A percentile compares a stretch with the other conserved stretches of the same genome.
Conservation (phyloP, 352 stramenopile species). For the Pythium phragmitis region DNA sequence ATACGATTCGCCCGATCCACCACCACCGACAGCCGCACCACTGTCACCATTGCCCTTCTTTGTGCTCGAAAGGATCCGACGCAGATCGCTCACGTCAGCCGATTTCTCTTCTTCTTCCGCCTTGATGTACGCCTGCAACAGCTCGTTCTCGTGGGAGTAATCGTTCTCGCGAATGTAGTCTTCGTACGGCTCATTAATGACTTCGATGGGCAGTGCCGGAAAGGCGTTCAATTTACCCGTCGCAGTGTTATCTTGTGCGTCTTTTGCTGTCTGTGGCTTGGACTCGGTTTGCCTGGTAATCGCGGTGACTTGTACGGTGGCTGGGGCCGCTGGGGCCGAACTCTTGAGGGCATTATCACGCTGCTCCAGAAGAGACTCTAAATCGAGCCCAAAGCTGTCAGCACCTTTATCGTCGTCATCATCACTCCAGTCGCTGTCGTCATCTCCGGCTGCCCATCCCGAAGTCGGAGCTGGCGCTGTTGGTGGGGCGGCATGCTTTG, state of each 20-base stretch:
- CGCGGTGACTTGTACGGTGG: background rate
- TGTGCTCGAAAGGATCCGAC: constrained; percentile 48
- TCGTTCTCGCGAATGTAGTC: constrained; percentile 61
- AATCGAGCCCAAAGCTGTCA: constrained; percentile 33
- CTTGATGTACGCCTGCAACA: constrained; percentile 80
- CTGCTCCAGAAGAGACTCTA: constrained; percentile 68
- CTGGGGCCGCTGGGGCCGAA: constrained; percentile 2
- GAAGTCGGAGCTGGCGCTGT: background rate
- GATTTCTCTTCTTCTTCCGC: constrained; percentile 81
- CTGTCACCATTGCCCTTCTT: constrained; percentile 43
- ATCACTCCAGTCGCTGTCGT: constrained; percentile 78
- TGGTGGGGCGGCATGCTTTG: background rate
- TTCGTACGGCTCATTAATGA: constrained; percentile 77
- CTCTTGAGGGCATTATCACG: constrained; percentile 65
- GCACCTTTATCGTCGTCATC: constrained; percentile 39
- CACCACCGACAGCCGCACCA: constrained; percentile 16
- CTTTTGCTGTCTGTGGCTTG: constrained; percentile 6
- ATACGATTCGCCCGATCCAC: constrained; percentile 61
- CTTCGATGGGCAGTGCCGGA: constrained; percentile 59
- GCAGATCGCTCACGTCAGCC: constrained; percentile 54
- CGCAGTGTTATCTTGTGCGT: background rate
- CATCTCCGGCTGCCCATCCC: constrained; percentile 31
- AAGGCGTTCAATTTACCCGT: constrained; percentile 37
- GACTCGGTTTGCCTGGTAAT: background rate
- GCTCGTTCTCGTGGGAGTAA: constrained; percentile 66